Conservation (phyloP, 2,329 filamentous ascomycete genomes). For the Sporothrix variecibatus region DNA sequence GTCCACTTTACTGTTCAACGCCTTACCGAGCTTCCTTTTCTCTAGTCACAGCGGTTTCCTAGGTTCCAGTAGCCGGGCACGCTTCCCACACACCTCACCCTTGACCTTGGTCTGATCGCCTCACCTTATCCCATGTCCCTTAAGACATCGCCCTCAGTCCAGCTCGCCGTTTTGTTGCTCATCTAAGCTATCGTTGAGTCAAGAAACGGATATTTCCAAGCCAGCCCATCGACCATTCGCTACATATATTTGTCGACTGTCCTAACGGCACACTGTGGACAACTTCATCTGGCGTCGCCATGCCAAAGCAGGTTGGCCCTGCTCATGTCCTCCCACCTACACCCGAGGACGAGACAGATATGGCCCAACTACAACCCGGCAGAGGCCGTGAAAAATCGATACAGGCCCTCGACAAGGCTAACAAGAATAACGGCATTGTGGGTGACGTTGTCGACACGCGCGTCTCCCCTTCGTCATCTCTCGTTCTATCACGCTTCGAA, state of each 20-base stretch:
- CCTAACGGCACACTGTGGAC: not conserved
- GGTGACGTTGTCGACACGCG: conserved; percentile 42
- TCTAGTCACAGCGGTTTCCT: not conserved
- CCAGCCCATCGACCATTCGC: not conserved
- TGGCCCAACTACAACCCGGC: conserved; percentile 19
- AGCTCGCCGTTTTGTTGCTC: not conserved
- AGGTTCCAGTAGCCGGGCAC: not conserved
- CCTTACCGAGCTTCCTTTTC: not conserved
- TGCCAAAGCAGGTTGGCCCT: not conserved
- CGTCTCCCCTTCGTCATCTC: conserved; percentile 47
- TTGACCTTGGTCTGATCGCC: not conserved
- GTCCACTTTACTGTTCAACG: not conserved
- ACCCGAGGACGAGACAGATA: conserved; percentile 23
- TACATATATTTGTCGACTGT: not conserved
- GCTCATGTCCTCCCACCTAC: conserved; percentile 8
- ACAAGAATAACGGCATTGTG: conserved; percentile 29
- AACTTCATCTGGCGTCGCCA: not conserved
- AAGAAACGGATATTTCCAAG: not conserved
- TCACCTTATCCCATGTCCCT: not conserved
- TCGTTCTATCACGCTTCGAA: conserved; percentile 80
- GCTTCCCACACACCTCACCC: not conserved
- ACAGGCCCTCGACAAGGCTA: not conserved
- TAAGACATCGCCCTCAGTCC: not conserved
- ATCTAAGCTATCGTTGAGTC: not conserved
- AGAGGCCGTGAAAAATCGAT: conserved; percentile 9